phyloP scores from a whole-genome alignment of 2,329 filamentous ascomycete genomes.

The Diaporthe australafricana region DNA sequence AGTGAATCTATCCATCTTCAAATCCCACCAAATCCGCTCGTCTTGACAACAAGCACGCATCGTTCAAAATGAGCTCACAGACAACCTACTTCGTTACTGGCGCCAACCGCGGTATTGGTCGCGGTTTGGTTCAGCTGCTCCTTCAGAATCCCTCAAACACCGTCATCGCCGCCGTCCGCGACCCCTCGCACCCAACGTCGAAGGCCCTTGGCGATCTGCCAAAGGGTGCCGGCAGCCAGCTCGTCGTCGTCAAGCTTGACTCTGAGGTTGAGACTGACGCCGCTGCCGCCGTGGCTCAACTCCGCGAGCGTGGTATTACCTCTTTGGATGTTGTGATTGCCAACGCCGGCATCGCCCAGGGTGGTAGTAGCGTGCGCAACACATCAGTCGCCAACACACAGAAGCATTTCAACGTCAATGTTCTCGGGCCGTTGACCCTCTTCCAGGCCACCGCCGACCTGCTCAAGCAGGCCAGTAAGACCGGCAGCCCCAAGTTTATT shows the following conservation, averaged over 20 bases:
- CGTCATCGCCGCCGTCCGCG: slow-evolving; percentile 44
- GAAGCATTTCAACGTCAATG: slow-evolving; percentile 42
- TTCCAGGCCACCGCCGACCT: slow-evolving; percentile 42
- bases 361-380: slow-evolving; percentile 37
- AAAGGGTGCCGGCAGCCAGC: slow-evolving; percentile 40
- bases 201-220: slow-evolving; percentile 86
- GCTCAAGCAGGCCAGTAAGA: slow-evolving; percentile 27
- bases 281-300: neutral
- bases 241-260: slow-evolving; percentile 41
- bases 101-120: slow-evolving; percentile 41
- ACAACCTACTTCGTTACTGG: neutral
- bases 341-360: slow-evolving; percentile 42
- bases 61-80: neutral
- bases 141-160: slow-evolving; percentile 41
- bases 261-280: slow-evolving; percentile 18
- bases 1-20: neutral
- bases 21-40: neutral
- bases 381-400: slow-evolving; percentile 38
- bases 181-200: slow-evolving; percentile 35
- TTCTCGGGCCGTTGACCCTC: slow-evolving; percentile 40
- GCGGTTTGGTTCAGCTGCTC: slow-evolving; percentile 38
- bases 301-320: slow-evolving; percentile 29
- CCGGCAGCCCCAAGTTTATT: neutral
- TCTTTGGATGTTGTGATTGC: slow-evolving; percentile 36
- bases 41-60: neutral